These are phyloP conservation scores for Daldinia sp. DNA, from an alignment of 2,329 filamentous ascomycete species.

Conservation along the genomic window DNA sequence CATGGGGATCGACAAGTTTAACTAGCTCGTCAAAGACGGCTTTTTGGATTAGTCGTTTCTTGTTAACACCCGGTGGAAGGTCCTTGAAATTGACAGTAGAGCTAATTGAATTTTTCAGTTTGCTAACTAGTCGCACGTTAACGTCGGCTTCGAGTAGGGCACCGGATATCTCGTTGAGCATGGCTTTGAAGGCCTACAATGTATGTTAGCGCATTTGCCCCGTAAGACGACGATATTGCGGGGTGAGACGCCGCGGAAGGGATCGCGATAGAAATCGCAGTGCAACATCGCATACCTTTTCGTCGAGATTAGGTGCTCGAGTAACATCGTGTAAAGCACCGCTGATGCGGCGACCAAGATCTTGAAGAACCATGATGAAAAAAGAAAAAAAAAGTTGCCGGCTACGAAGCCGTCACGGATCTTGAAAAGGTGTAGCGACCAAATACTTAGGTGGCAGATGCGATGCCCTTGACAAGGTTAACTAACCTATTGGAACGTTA, in stretches of 20 bases:
- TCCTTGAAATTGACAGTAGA: slow-evolving; percentile 93
- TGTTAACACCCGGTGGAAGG: slow-evolving; percentile 89
- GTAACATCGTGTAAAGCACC: slow-evolving; percentile 94
- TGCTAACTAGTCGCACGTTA: slow-evolving; percentile 91
- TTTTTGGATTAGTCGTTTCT: slow-evolving; percentile 98
- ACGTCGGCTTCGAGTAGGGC: slow-evolving; percentile 97
- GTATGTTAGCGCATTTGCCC: slow-evolving; percentile 47
- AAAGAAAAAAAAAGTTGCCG: slow-evolving; percentile 14
- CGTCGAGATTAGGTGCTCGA: slow-evolving; percentile 89
- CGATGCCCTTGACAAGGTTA: too few relatives aligned
- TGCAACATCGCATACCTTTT: slow-evolving; percentile 75
- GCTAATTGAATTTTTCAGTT: slow-evolving; percentile 92
- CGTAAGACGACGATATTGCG: slow-evolving; percentile 24
- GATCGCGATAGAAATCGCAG: too few relatives aligned
- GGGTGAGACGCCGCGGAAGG: neutral
- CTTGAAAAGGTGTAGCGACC: neutral
- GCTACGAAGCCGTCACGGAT: slow-evolving; percentile 23
- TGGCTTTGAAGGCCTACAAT: slow-evolving; percentile 87
- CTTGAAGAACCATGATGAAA: slow-evolving; percentile 98
- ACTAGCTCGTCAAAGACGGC: slow-evolving; percentile 97
- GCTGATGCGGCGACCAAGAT: slow-evolving; percentile 98
- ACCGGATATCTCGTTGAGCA: slow-evolving; percentile 98
- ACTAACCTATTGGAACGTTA: too few relatives aligned
- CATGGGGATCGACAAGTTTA: slow-evolving; percentile 92
- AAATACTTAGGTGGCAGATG: too few relatives aligned